Base-by-base conservation (phyloP, 352 stramenopile species). In the Aphanomyces cochlioides region DNA sequence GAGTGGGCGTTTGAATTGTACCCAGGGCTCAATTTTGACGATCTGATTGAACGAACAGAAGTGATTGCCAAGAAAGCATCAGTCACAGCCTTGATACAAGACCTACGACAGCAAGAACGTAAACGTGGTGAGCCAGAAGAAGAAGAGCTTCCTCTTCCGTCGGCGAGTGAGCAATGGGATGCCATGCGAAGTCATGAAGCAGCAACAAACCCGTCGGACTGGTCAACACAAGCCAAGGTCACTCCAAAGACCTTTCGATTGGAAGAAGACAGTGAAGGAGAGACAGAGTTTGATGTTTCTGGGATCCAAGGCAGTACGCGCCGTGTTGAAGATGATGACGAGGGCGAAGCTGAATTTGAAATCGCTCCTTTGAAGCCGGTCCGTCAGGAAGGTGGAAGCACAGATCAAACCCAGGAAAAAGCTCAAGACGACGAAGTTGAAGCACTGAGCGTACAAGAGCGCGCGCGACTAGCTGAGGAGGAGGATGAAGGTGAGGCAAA, bases 1-100 rank as follows among this genome's bases (percentile, higher is more conserved):
- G 83, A 94, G 63, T 94, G 86, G 86, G 86, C 86, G 12, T 94
- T 87, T 69, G 86, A 92, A 54, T 75, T 94, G 43, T 92, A 90
- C 61, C 84, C 86, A 17, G 84, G 83, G 0, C 77, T 92, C n/a
- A 85, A 90, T 53, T 89, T 94, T 72, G 86, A 92, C 41, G 84
- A 94, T 70, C 90, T 94, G 63, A 71, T 90, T 34, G 84, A 90
- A 8, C 76, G 84, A 12, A 72, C 83, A 5, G 84, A 92, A 68
- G 68, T 66, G 21, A 56, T 93, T 8, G 80, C 81, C 17, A 89
- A 90, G 48, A 75, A 74, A 5, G 81, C 88, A 28, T 71, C 47
- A 21, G 77, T 82, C 13, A 60, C 73, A 65, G 7, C 5, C 15
- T 41, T 10, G 7, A 5, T 56, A 7, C 10, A 28, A 6, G 54